Conservation (phyloP, 1,284 basidiomycete genomes). For the Spongiforma sp. region DNA sequence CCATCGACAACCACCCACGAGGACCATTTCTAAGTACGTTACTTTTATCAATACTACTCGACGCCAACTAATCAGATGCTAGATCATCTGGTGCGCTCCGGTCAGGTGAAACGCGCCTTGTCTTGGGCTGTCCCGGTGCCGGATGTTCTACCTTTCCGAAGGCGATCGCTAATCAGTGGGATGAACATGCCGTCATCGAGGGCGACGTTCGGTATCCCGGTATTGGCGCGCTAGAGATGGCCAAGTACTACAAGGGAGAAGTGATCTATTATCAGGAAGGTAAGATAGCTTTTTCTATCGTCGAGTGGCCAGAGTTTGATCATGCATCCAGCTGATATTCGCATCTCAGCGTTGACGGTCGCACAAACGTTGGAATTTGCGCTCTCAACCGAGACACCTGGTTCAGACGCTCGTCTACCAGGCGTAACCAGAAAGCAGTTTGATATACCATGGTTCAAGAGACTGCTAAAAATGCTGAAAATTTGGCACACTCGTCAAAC, state of each 20-base stretch:
- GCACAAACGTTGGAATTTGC: constrained; percentile 73
- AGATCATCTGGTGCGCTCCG: too few species aligned
- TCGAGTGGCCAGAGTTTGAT: constrained; percentile 6
- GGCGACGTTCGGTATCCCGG: constrained; percentile 82
- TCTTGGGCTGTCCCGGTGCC: constrained; percentile 82
- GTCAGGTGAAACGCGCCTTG: constrained; percentile 52
- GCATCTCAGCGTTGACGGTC: constrained; percentile 81
- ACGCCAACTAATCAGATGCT: too few species aligned
- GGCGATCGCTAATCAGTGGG: constrained; percentile 73
- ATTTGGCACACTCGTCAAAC: constrained; percentile 79
- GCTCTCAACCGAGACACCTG: constrained; percentile 70
- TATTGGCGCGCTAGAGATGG: constrained; percentile 69
- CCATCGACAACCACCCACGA: too few species aligned
- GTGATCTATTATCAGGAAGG: constrained; percentile 86
- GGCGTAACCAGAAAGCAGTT: constrained; percentile 67
- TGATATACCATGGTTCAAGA: constrained; percentile 59
- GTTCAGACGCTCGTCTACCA: constrained; percentile 71
- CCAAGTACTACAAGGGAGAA: constrained; percentile 77
- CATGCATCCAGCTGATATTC: constrained; percentile 62
- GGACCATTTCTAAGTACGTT: too few species aligned
- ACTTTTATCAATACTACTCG: too few species aligned
- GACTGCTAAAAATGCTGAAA: constrained; percentile 77
- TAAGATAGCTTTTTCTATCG: constrained; percentile 21
- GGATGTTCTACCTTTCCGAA: constrained; percentile 86
- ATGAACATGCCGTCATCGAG: constrained; percentile 59